Conservation (phyloP, 805 yeast genomes). For the Lipomyces lipofer region DNA sequence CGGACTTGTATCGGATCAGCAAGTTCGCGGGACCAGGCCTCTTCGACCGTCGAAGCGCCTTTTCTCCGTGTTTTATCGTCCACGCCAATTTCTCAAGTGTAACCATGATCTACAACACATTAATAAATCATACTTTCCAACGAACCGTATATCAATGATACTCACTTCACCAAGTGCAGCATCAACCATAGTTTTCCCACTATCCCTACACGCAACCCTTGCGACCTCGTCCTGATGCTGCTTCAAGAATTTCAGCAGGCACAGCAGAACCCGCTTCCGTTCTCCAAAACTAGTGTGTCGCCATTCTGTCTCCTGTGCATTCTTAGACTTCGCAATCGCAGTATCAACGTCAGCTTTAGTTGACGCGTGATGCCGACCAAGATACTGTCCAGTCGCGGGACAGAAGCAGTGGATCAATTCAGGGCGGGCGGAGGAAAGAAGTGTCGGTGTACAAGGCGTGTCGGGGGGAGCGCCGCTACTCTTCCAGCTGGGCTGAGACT, state of each 20-base stretch:
- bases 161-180: slow-evolving; percentile 64
- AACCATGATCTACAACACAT: slow-evolving; percentile 70
- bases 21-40: slow-evolving; percentile 87
- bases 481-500: slow-evolving; percentile 19
- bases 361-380: slow-evolving; percentile 70
- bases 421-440: slow-evolving; percentile 4
- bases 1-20: slow-evolving; percentile 81
- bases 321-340: slow-evolving; percentile 53
- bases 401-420: slow-evolving; percentile 76
- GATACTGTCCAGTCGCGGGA: slow-evolving; percentile 91
- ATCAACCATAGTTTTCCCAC: slow-evolving; percentile 94
- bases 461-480: background rate
- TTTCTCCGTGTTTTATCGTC: slow-evolving; percentile 82
- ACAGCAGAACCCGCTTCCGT: slow-evolving; percentile 67
- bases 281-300: slow-evolving; percentile 56
- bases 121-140: background rate
- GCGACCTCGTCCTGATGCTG: slow-evolving; percentile 86
- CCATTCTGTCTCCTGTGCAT: slow-evolving; percentile 57
- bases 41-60: slow-evolving; percentile 62
- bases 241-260: slow-evolving; percentile 69
- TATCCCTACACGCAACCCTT: slow-evolving; percentile 90
- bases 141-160: background rate
- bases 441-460: slow-evolving; percentile 1
- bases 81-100: slow-evolving; percentile 91
- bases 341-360: slow-evolving; percentile 70